Evolutionary conservation across 768 basidiomycete genomes (phyloP).

Genomic region (Kwoniella shandongensis): DNA sequence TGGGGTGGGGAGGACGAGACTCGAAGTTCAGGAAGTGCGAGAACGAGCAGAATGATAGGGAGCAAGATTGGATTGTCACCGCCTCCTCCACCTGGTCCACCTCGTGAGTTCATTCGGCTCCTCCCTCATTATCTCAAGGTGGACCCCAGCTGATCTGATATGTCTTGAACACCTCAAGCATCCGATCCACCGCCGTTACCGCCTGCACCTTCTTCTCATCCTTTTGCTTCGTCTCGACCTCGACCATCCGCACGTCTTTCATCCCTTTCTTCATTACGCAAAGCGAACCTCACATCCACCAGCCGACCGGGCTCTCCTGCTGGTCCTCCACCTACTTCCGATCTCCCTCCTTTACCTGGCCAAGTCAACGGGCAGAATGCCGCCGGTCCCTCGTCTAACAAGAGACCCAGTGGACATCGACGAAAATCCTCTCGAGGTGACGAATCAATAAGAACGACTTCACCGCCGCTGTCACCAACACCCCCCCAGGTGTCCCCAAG

Average conservation of each 20-base stretch:
- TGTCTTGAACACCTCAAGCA: constrained; percentile 55
- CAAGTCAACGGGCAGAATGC: neutral
- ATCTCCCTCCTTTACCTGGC: constrained; percentile 15
- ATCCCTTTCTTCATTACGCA: constrained; percentile 7
- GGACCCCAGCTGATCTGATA: neutral
- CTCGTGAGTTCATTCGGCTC: constrained; percentile 27
- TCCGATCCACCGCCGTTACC: constrained; percentile 23
- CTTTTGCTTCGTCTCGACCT: constrained; percentile 16
- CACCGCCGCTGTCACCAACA: constrained; percentile 13
- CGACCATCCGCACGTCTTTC: constrained; percentile 16
- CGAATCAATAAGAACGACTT: neutral
- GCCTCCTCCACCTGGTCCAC: constrained; percentile 40
- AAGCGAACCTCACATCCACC: constrained; percentile 6
- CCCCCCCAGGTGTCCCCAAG: constrained; percentile 14
- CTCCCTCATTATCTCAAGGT: neutral
- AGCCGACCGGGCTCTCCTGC: constrained; percentile 14
- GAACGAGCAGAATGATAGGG: constrained; percentile 24
- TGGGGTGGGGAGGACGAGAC: constrained; percentile 17
- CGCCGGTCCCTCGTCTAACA: neutral
- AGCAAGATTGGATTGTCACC: constrained; percentile 23
- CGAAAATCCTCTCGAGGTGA: too few relatives aligned
- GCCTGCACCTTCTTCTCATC: constrained; percentile 16
- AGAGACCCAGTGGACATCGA: neutral
- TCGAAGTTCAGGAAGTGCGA: neutral
- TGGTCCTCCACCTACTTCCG: constrained; percentile 17